These are phyloP conservation scores for Pachyrhizus erosus DNA, from an alignment of 306 rosid genomes.

Conservation along the genomic window DNA sequence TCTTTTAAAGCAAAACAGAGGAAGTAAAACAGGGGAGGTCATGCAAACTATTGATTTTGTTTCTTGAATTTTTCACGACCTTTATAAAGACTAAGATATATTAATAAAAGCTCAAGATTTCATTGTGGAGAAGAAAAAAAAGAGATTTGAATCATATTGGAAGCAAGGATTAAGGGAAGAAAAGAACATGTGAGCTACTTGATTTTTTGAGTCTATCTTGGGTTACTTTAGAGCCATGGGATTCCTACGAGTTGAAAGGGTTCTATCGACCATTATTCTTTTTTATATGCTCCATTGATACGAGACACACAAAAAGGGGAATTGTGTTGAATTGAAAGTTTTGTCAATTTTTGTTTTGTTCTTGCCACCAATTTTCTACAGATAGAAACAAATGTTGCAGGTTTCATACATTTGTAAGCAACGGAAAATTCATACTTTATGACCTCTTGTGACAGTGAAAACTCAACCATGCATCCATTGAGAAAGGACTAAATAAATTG, in stretches of 20 bases:
- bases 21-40: conserved; percentile 29
- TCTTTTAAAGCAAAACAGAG: conserved; percentile 54
- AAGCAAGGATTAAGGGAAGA: conserved; percentile 1
- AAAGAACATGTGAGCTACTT: background rate
- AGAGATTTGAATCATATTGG: background rate
- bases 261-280: conserved; percentile 11
- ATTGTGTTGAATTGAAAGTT: background rate
- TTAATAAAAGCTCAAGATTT: background rate
- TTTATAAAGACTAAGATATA: background rate
- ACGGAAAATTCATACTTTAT: background rate
- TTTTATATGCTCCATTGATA: background rate
- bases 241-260: background rate
- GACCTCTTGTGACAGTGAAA: background rate
- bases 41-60: conserved; percentile 47
- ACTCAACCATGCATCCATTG: background rate
- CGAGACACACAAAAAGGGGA: background rate
- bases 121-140: background rate
- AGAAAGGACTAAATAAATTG: background rate
- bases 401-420: background rate
- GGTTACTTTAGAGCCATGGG: background rate
- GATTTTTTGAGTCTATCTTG: background rate
- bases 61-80: conserved; percentile 43
- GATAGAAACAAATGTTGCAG: background rate
- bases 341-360: conserved; percentile 7
- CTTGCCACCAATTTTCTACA: background rate